Evolutionary conservation across 2,329 filamentous ascomycete genomes (phyloP), one percentile per base, ranked within the genome.

Genomic region (Pleochaeta shiraiana): DNA sequence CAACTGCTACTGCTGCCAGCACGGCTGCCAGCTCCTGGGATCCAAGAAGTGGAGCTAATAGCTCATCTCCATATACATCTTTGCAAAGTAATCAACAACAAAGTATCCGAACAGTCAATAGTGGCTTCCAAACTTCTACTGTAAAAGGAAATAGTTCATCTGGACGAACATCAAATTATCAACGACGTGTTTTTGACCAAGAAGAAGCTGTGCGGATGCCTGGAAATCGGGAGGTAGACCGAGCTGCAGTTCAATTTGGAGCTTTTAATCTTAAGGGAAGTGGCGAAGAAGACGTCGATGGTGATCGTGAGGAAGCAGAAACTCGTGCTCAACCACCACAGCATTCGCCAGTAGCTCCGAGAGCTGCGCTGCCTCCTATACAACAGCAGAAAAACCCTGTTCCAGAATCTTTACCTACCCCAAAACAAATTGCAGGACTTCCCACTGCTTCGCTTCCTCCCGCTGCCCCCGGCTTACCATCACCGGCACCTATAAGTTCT

Each of bases 201-300:
- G 91, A 95, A 75, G 93, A 98, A 77, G 90, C 93, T 66, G 93
- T 98, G 47, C 90, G 95, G 68, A 96, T 98, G 92, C 93, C 93
- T 57, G 90, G 89, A 66, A 95, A 96, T 77, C 90, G 93, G 69
- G 91, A 93, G 64, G 87, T 98, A 31, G 92, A 97, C 74, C 86
- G 90, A 70, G 84, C 92, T 69, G 88, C 91, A 62, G 90, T 98
- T 61, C 92, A 97, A 73, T 98, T 98, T 74, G 93, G 93, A 68
- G 95, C 91, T 74, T 89, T 98, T 79, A 95, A 87, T 72, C 76
- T 98, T 71, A 91, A 88, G 72, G 90, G 85, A 64, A 82, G 82
- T 66, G 72, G 76, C 66, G 87, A 91, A 61, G 87, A 90, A 64
- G 91, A 96, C 71, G 88, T 95, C 67, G 93, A 97, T 72, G 90